A percentile compares a stretch with the other conserved stretches of the same genome.
Conservation (phyloP, 192 early-diverging fungal species). For the Podila clonocystis region DNA sequence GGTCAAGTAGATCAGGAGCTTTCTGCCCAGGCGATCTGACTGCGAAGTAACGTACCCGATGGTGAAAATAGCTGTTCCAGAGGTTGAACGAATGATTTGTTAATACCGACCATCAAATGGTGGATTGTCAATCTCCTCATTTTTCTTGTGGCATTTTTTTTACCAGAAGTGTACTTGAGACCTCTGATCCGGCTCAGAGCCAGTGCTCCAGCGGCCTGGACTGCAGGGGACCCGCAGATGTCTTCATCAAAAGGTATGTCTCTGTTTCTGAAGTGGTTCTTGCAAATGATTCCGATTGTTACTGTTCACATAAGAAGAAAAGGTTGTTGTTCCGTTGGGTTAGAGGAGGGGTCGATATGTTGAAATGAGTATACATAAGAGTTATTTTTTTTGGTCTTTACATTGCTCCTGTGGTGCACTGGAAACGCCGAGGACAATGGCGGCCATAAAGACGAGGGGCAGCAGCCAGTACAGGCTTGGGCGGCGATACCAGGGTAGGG, state of each 20-base stretch:
- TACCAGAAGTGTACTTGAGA: constrained; percentile 40
- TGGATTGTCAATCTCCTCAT: neutral
- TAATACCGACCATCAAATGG: neutral
- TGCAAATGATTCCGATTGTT: constrained; percentile 32
- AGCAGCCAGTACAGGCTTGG: constrained; percentile 23
- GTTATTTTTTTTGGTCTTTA: neutral
- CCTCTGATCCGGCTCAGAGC: constrained; percentile 19
- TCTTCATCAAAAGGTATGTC: neutral
- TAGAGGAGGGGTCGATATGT: no score
- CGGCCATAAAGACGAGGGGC: constrained; percentile 30
- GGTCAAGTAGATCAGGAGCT: constrained; percentile 21
- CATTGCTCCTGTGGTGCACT: constrained; percentile 27
- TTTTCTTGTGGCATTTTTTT: neutral
- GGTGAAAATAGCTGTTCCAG: constrained; percentile 27
- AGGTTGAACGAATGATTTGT: neutral
- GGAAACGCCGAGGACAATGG: constrained; percentile 16
- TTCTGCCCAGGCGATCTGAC: constrained; percentile 30
- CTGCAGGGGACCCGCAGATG: constrained; percentile 7
- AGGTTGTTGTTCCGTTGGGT: neutral
- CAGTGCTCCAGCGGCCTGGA: constrained; percentile 16
- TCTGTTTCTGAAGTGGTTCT: constrained; percentile 8
- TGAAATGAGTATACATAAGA: neutral
- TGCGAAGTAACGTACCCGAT: constrained; percentile 26
- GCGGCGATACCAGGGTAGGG: constrained; percentile 35
- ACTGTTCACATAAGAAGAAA: constrained; percentile 1